These are phyloP conservation scores for Phytophthora uliginosa DNA, from an alignment of 352 stramenopile species.

Conservation along the genomic window DNA sequence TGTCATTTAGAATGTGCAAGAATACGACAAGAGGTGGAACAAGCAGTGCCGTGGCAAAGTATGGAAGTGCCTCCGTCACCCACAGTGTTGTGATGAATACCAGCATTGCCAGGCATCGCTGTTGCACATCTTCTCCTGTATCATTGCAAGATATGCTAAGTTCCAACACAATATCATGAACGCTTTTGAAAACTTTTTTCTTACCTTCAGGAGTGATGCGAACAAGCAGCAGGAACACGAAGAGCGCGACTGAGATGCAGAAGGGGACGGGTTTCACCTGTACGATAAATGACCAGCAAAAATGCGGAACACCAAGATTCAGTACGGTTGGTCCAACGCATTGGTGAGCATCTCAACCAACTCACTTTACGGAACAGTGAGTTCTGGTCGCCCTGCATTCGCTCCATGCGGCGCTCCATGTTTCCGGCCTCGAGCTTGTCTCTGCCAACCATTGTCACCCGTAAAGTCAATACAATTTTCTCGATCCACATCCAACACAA, in stretches of 20 bases:
- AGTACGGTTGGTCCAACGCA: conserved; percentile 2
- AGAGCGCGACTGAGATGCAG: conserved; percentile 74
- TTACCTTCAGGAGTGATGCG: conserved; percentile 83
- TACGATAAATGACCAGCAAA: neutral
- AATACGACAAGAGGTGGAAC: conserved; percentile 92
- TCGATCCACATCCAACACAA: neutral
- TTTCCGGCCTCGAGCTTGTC: conserved; percentile 92
- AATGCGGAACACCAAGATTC: conserved; percentile 14
- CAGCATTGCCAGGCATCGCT: conserved; percentile 91
- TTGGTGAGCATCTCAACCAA: conserved; percentile 15
- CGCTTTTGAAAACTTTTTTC: neutral
- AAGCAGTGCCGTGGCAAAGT: conserved; percentile 92
- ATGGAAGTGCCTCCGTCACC: conserved; percentile 93
- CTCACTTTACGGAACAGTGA: conserved; percentile 83
- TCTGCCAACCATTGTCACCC: conserved; percentile 29
- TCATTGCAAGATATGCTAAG: neutral
- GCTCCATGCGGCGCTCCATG: conserved; percentile 85
- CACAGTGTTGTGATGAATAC: conserved; percentile 92
- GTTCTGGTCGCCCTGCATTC: conserved; percentile 88
- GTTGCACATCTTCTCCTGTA: conserved; percentile 79
- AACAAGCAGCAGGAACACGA: conserved; percentile 79
- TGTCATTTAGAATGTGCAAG: conserved; percentile 90
- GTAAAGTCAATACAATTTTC: conserved; percentile 6
- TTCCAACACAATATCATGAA: neutral
- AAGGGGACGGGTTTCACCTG: conserved; percentile 88